Evolutionary conservation across 1,284 basidiomycete species (phyloP).

Genomic region (Cryptococcus hybrid): DNA sequence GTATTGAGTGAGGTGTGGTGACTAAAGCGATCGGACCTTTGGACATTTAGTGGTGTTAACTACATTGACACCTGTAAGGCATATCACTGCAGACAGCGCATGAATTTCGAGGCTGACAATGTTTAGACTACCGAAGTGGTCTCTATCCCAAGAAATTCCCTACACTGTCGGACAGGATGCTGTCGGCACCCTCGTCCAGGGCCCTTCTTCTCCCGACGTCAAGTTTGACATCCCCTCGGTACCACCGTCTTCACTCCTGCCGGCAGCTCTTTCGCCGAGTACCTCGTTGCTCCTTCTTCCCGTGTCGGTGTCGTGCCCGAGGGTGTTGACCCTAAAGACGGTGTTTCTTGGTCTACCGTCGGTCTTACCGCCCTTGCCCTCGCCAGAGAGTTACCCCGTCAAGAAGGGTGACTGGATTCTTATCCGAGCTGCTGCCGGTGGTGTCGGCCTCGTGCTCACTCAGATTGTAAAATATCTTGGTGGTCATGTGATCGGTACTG

Average conservation of each 20-base stretch:
- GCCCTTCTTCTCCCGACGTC: constrained; percentile 56
- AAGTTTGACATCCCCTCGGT: constrained; percentile 47
- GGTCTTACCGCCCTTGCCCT: constrained; percentile 78
- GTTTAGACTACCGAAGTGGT: constrained; percentile 47
- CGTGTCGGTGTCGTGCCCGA: constrained; percentile 57
- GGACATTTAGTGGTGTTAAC: constrained; percentile 63
- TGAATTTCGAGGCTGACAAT: not conserved
- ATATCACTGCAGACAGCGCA: too few relatives aligned
- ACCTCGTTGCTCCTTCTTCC: constrained; percentile 65
- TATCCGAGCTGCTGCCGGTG: constrained; percentile 86
- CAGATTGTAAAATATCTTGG: constrained; percentile 60
- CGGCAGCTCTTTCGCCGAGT: constrained; percentile 69
- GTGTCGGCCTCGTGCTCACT: constrained; percentile 56
- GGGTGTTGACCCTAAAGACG: constrained; percentile 61
- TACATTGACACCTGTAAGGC: constrained; percentile 58
- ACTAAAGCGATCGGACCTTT: too few relatives aligned
- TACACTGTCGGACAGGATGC: constrained; percentile 74
- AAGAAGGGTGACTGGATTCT: constrained; percentile 58
- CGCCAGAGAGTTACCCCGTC: constrained; percentile 78
- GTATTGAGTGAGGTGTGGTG: not conserved
- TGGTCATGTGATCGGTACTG: constrained; percentile 91
- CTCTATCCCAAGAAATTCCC: constrained; percentile 59
- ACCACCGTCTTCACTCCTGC: constrained; percentile 55
- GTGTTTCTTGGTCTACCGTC: constrained; percentile 68
- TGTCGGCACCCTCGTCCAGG: constrained; percentile 68